Evolutionary conservation across 257 asterid species (phyloP), one percentile per base, ranked within the genome.

Genomic region (Gardenia jasminoides): DNA sequence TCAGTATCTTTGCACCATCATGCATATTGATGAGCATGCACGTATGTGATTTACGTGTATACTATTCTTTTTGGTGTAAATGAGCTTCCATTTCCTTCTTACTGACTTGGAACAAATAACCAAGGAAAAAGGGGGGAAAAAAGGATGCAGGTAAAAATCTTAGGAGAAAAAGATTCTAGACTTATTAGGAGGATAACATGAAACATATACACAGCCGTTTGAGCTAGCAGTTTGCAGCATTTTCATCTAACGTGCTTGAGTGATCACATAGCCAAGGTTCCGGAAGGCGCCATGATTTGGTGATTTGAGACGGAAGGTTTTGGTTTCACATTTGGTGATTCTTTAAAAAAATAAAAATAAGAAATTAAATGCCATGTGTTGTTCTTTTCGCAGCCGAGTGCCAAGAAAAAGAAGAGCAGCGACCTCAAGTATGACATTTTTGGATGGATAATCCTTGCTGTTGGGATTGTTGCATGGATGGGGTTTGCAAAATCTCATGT

Each of bases 381-480:
- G 24, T 30, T 43, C 59, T 56, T 43, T 31, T 28, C 50, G 16
- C 84, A 80, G 83, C 84, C 83, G 85, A 83, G 82, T 76, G 30
- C 80, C 56, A 87, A 84, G 83, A 87, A 88, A 84, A 86, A 86
- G 81, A 90, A 86, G 82, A 85, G 78, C 85, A 87, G 85, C 69
- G 97, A 92, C 88, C 84, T 89, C 72, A 88, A 84, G 78, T 92
- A 92, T 41, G 97, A 89, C 81, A 66, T 92, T 16, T 84, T 84
- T 65, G 93, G 94, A 61, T 92, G 92, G 95, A 74, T 92, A 74
- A 90, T 92, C 76, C 94, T 92, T 70, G 92, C 92, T 19, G 89
- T 87, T 74, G 90, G 96, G 33, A 85, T 91, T 70, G 91, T 86
- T 76, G 93, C 89, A 11, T 91, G 93, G 95, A 86, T 90, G 19